A percentile compares a stretch with the other conserved stretches of the same genome.
These are phyloP conservation scores for Coemansia sp. DNA, from an alignment of 192 early-diverging fungal species.

Conservation along the genomic window DNA sequence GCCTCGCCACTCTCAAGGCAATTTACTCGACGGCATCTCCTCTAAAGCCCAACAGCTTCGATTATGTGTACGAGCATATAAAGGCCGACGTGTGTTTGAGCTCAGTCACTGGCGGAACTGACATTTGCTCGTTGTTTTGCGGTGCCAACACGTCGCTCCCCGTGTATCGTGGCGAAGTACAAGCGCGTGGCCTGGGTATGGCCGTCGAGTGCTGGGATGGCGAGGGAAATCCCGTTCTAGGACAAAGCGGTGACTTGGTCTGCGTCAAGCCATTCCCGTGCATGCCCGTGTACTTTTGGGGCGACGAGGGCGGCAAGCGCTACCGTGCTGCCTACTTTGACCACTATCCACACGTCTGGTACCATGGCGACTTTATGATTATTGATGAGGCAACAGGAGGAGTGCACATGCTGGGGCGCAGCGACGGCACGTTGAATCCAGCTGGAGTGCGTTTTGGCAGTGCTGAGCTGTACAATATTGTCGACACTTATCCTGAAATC, in stretches of 20 bases:
- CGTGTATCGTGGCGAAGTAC: conserved; percentile 93
- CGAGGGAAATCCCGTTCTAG: conserved; percentile 62
- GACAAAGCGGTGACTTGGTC: conserved; percentile 84
- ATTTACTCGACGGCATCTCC: conserved; percentile 96
- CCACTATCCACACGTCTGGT: conserved; percentile 84
- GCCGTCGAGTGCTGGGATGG: conserved; percentile 86
- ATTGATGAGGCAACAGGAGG: conserved; percentile 85
- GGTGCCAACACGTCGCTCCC: conserved; percentile 87
- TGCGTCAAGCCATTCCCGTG: conserved; percentile 94
- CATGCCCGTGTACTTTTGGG: conserved; percentile 97
- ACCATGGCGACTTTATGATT: conserved; percentile 93
- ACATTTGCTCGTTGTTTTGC: conserved; percentile 95
- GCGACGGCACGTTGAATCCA: conserved; percentile 92
- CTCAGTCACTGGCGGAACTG: conserved; percentile 96
- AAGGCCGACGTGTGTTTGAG: conserved; percentile 85
- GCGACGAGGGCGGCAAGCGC: conserved; percentile 70
- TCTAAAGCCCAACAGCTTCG: conserved; percentile 87
- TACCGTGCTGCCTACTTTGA: conserved; percentile 90
- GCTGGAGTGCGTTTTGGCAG: conserved; percentile 90
- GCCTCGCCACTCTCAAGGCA: conserved; percentile 64
- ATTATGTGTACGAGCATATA: conserved; percentile 86
- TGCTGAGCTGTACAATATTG: conserved; percentile 93
- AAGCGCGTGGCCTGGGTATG: conserved; percentile 92
- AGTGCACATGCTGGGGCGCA: conserved; percentile 92
- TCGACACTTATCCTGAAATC: conserved; percentile 77